phyloP scores from a whole-genome alignment of 768 basidiomycete species.

The Serendipita indica region DNA sequence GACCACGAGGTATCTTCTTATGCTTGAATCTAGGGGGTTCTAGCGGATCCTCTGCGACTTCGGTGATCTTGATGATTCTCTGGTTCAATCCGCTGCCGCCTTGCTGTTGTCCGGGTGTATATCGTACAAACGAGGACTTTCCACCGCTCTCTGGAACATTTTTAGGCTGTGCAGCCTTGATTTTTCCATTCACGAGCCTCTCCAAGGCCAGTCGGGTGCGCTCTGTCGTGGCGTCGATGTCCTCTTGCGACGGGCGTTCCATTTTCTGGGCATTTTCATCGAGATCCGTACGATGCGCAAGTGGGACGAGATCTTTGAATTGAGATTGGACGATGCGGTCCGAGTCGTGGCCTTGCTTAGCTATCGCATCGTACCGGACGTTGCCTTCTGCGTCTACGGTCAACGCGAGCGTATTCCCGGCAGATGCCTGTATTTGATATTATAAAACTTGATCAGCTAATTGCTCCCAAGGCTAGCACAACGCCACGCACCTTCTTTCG shows the following conservation, averaged over 20 bases:
- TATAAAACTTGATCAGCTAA: background rate
- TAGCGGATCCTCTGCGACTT: constrained; percentile 92
- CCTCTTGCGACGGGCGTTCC: constrained; percentile 90
- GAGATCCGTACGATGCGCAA: constrained; percentile 78
- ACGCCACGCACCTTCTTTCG: constrained; percentile 64
- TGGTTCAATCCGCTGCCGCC: constrained; percentile 62
- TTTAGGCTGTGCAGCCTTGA: constrained; percentile 97
- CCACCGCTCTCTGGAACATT: constrained; percentile 75
- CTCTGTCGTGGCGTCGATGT: constrained; percentile 81
- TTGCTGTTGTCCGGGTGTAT: constrained; percentile 86
- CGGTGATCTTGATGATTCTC: constrained; percentile 97
- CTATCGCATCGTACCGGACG: constrained; percentile 94
- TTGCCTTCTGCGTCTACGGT: constrained; percentile 96
- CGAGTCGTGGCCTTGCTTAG: constrained; percentile 80
- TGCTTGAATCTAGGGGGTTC: constrained; percentile 97
- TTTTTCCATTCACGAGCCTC: constrained; percentile 86
- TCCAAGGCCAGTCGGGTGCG: constrained; percentile 84
- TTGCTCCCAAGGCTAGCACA: background rate
- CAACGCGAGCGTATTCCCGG: constrained; percentile 88
- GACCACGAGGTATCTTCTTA: constrained; percentile 96
- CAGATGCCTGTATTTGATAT: constrained; percentile 43
- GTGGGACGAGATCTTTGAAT: constrained; percentile 94
- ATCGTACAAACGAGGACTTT: constrained; percentile 82
- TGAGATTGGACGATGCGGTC: constrained; percentile 85
- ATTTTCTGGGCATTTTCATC: constrained; percentile 54